phyloP scores from a whole-genome alignment of 331 rosid genomes.

The Quercus tomentella region DNA sequence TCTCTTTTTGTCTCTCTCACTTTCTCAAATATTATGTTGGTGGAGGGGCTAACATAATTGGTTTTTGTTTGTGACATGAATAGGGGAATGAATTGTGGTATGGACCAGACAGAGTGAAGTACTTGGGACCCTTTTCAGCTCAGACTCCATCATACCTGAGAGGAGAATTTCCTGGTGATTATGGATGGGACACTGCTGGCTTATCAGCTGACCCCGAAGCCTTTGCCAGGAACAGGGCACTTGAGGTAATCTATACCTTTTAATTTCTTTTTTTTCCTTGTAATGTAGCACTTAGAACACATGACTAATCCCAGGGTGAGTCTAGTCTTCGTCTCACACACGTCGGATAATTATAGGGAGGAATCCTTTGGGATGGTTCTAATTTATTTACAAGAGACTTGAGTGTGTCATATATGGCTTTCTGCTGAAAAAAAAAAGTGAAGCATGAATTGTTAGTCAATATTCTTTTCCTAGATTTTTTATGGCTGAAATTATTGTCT shows the following conservation, averaged over 20 bases:
- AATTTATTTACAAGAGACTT: too few species aligned
- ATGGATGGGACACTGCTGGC: constrained; percentile 86
- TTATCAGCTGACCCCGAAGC: constrained; percentile 87
- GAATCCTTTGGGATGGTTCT: too few species aligned
- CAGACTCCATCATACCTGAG: constrained; percentile 72
- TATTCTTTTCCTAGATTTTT: neutral
- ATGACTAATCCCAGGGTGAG: too few species aligned
- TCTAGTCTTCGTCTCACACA: too few species aligned
- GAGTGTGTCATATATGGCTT: neutral
- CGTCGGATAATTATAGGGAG: too few species aligned
- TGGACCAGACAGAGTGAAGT: constrained; percentile 78
- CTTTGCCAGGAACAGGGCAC: constrained; percentile 80
- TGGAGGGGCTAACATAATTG: neutral
- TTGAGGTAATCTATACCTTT: constrained; percentile 46
- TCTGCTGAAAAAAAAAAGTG: neutral
- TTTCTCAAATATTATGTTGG: neutral
- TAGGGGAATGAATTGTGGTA: constrained; percentile 73
- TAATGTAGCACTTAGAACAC: too few species aligned
- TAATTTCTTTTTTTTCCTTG: too few species aligned
- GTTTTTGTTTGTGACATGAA: constrained; percentile 16
- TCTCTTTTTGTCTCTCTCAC: neutral
- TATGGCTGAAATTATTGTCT: neutral
- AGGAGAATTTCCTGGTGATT: constrained; percentile 78
- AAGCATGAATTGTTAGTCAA: neutral
- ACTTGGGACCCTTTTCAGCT: constrained; percentile 81